Evolutionary conservation across 169 alveolate genomes (phyloP).

Genomic region (Cryptosporidium tyzzeri): DNA sequence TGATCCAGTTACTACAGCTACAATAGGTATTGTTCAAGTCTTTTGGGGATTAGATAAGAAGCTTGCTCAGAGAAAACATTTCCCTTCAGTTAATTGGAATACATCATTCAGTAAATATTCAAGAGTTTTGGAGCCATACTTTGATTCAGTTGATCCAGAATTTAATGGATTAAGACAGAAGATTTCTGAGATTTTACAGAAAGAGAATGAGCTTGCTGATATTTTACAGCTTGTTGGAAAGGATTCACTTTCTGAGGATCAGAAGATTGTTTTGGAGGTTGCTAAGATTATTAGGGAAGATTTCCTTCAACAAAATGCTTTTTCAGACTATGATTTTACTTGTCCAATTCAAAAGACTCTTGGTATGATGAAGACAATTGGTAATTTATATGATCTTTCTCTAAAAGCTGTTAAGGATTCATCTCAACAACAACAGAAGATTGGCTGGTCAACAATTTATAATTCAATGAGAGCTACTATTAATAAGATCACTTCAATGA

Average conservation of each 20-base stretch:
- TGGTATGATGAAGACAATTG: slow-evolving; percentile 97
- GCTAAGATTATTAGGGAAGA: slow-evolving; percentile 98
- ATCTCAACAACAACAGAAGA: slow-evolving; percentile 86
- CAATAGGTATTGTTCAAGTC: slow-evolving; percentile 97
- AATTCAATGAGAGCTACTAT: slow-evolving; percentile 91
- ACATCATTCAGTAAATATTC: slow-evolving; percentile 96
- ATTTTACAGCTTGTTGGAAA: slow-evolving; percentile 98
- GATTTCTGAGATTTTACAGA: slow-evolving; percentile 93
- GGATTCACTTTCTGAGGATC: slow-evolving; percentile 98
- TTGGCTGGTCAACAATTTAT: slow-evolving; percentile 94
- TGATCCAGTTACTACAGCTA: slow-evolving; percentile 99
- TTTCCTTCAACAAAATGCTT: slow-evolving; percentile 97
- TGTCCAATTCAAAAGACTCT: slow-evolving; percentile 96
- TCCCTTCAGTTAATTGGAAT: slow-evolving; percentile 99
- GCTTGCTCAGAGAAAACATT: slow-evolving; percentile 98
- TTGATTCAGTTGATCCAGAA: slow-evolving; percentile 93
- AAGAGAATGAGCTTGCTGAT: slow-evolving; percentile 96
- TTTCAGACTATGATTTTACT: slow-evolving; percentile 96
- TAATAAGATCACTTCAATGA: slow-evolving; percentile 91
- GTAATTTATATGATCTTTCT: slow-evolving; percentile 93
- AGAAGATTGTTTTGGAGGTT: slow-evolving; percentile 91
- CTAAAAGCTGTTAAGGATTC: slow-evolving; percentile 90
- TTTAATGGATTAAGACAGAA: slow-evolving; percentile 91
- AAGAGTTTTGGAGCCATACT: slow-evolving; percentile 94
- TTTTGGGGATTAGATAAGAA: slow-evolving; percentile 99